phyloP scores from a whole-genome alignment of 2,329 filamentous ascomycete species.

The Microcyclospora tardicrescens region DNA sequence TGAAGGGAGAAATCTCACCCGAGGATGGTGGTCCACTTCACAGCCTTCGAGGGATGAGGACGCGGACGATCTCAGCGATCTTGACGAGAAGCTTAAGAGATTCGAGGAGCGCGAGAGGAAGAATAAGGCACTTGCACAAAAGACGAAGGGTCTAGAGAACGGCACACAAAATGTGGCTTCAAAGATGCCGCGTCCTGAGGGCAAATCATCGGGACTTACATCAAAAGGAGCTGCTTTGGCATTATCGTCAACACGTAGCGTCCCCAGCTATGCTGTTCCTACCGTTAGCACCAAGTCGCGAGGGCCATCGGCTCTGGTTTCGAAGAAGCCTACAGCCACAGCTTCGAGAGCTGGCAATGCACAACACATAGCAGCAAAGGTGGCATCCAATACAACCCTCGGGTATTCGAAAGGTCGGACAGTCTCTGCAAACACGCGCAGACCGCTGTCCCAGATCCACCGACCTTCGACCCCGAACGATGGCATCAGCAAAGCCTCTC shows the following conservation, averaged over 20 bases:
- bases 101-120: conserved; percentile 11
- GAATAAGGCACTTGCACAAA: conserved; percentile 9
- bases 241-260: conserved; percentile 23
- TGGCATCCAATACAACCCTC: conserved; percentile 65
- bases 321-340: conserved; percentile 30
- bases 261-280: conserved; percentile 26
- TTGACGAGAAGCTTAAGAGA: conserved; percentile 41
- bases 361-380: conserved; percentile 48
- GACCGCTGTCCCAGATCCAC: conserved; percentile 13
- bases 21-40: conserved; percentile 39
- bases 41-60: conserved; percentile 47
- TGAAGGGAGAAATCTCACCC: conserved; percentile 39
- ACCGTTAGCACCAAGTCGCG: conserved; percentile 29
- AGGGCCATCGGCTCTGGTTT: conserved; percentile 14
- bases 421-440: conserved; percentile 29
- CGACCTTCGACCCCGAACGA: neutral
- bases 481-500: conserved; percentile 3
- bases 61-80: conserved; percentile 49
- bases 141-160: conserved; percentile 1
- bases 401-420: conserved; percentile 70
- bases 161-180: conserved; percentile 3
- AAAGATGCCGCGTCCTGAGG: conserved; percentile 4
- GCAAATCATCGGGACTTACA: conserved; percentile 37
- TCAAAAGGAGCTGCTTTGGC: conserved; percentile 39
- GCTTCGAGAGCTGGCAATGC: conserved; percentile 28